Conservation (phyloP, 2,329 filamentous ascomycete genomes). For the Cladosporium sp. region DNA sequence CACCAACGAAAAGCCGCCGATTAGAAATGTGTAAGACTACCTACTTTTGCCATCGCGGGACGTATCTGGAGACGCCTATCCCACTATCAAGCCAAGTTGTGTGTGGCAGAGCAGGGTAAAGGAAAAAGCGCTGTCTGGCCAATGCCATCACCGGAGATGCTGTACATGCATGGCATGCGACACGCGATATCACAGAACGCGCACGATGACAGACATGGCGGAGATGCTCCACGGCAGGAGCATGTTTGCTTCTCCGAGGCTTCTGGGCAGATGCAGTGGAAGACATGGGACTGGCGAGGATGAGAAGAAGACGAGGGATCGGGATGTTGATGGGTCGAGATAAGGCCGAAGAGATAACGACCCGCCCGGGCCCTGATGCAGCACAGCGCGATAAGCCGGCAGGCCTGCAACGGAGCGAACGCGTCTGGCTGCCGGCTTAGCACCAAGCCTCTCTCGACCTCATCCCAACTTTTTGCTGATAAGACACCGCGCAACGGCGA, state of each 20-base stretch:
- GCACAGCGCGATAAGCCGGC: background rate
- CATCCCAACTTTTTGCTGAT: constrained; percentile 10
- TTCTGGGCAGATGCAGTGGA: background rate
- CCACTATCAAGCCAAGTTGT: constrained; percentile 12
- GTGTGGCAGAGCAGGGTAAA: background rate
- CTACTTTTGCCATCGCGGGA: constrained; percentile 7
- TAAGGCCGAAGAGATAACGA: constrained; percentile 10
- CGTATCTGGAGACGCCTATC: background rate
- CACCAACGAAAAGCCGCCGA: background rate
- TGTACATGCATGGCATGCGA: too few relatives aligned
- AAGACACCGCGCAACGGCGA: background rate
- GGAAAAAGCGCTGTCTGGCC: too few relatives aligned
- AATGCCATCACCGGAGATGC: background rate
- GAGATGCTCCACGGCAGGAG: background rate
- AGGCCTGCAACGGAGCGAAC: background rate
- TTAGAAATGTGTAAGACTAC: constrained; percentile 2
- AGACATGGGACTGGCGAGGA: constrained; percentile 1
- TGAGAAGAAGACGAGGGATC: background rate
- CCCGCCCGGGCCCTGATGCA: background rate
- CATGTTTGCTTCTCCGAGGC: constrained; percentile 8
- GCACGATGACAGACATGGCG: constrained; percentile 1
- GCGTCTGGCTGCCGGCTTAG: background rate
- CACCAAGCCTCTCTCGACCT: constrained; percentile 8
- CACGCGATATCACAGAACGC: too few relatives aligned
- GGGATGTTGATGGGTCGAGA: background rate